Evolutionary conservation across 495 filamentous ascomycete species (phyloP).

Genomic region (Tuber umbilicatum): DNA sequence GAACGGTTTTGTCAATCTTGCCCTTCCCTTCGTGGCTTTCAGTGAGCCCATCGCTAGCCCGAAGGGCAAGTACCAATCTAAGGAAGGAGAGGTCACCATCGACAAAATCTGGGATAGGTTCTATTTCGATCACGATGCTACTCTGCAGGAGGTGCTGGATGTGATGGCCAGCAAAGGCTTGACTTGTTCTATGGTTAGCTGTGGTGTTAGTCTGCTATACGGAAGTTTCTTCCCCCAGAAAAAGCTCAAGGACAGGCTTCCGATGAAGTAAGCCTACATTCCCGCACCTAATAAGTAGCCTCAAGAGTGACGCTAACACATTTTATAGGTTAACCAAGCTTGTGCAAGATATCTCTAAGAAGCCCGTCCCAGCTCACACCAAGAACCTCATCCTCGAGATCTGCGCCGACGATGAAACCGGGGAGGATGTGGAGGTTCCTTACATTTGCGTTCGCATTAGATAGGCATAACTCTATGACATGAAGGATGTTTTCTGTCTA

Average conservation of each 20-base stretch:
- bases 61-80: slow-evolving; percentile 74
- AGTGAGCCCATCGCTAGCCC: slow-evolving; percentile 90
- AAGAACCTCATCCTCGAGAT: slow-evolving; percentile 96
- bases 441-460: slow-evolving; percentile 71
- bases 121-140: slow-evolving; percentile 71
- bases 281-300: background rate
- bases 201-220: slow-evolving; percentile 91
- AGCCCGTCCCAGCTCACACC: slow-evolving; percentile 81
- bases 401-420: slow-evolving; percentile 79
- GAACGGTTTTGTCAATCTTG: slow-evolving; percentile 97
- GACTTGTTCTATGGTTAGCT: slow-evolving; percentile 85
- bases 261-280: slow-evolving; percentile 53
- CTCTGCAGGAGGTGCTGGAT: slow-evolving; percentile 72
- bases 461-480: slow-evolving; percentile 11
- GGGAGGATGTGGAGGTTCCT: slow-evolving; percentile 94
- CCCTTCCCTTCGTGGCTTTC: slow-evolving; percentile 95
- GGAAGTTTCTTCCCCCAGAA: slow-evolving; percentile 84
- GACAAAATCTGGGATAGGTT: slow-evolving; percentile 99
- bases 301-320: slow-evolving; percentile 34
- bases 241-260: slow-evolving; percentile 78
- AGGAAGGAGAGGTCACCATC: slow-evolving; percentile 69
- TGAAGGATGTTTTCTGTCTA: background rate
- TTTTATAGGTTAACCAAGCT: slow-evolving; percentile 69
- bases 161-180: slow-evolving; percentile 75
- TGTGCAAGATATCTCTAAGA: slow-evolving; percentile 83